phyloP scores from a whole-genome alignment of 2,329 filamentous ascomycete species.

The Aspergillus tubingensis region DNA sequence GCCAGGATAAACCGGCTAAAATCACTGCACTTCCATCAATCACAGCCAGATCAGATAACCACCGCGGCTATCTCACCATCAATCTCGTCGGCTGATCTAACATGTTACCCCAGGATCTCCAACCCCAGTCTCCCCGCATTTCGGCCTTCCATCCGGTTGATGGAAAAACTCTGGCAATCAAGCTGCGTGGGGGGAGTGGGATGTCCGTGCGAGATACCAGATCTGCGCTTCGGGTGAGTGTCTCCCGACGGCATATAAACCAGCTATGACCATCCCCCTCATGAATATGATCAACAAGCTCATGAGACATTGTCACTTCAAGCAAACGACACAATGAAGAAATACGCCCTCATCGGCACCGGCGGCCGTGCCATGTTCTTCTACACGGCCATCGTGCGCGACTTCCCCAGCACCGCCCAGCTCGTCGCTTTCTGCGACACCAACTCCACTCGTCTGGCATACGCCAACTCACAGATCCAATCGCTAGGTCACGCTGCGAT shows the following conservation, averaged over 20 bases:
- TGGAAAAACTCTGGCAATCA: not conserved
- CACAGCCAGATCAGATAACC: not conserved
- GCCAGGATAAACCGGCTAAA: not conserved
- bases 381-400: slow-evolving; percentile 59
- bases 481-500: slow-evolving; percentile 51
- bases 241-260: not conserved
- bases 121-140: not conserved
- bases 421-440: slow-evolving; percentile 62
- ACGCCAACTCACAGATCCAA: slow-evolving; percentile 48
- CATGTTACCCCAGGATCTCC: not conserved
- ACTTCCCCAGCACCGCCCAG: slow-evolving; percentile 53
- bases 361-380: slow-evolving; percentile 63
- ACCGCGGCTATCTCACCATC: not conserved
- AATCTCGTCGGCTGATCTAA: not conserved
- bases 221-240: not conserved
- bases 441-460: slow-evolving; percentile 61
- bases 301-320: no score
- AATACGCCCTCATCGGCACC: slow-evolving; percentile 50
- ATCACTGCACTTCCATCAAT: not conserved
- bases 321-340: not conserved
- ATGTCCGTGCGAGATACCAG: not conserved
- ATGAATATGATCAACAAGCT: no score
- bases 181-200: not conserved
- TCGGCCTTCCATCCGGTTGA: not conserved
- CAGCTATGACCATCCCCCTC: not conserved